Evolutionary conservation across 176 grass and related monocot species (phyloP).

Genomic region (Elaeis guineensis): DNA sequence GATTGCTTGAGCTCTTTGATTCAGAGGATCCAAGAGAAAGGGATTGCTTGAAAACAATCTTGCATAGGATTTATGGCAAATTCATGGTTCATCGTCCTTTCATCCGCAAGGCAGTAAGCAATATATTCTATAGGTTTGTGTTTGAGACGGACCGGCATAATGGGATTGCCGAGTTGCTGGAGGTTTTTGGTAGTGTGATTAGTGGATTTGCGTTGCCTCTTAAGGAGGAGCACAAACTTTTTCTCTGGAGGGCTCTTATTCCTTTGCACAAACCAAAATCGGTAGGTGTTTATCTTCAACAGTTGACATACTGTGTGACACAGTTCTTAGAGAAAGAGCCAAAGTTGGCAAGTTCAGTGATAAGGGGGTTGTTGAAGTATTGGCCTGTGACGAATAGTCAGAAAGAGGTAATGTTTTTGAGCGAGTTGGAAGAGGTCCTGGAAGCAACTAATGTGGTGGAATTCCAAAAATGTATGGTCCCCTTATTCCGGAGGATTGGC

Average conservation of each 20-base stretch:
- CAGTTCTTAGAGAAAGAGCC: conserved; percentile 97
- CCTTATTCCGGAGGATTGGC: conserved; percentile 70
- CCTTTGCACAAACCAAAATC: conserved; percentile 86
- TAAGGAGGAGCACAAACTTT: conserved; percentile 97
- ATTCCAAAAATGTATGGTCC: conserved; percentile 94
- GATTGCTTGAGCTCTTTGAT: conserved; percentile 80
- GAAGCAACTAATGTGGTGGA: conserved; percentile 62
- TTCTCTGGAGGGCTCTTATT: conserved; percentile 67
- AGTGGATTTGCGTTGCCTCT: conserved; percentile 90
- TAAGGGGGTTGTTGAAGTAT: conserved; percentile 73
- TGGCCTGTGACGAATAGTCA: conserved; percentile 94
- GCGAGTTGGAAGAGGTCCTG: conserved; percentile 86
- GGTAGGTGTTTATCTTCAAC: conserved; percentile 85
- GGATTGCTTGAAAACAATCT: conserved; percentile 85
- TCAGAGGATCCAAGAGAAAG: conserved; percentile 93
- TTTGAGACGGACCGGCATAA: conserved; percentile 84
- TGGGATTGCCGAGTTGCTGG: conserved; percentile 87
- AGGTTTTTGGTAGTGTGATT: conserved; percentile 90
- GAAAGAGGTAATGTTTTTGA: conserved; percentile 99
- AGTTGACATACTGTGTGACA: conserved; percentile 80
- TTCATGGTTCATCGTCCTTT: conserved; percentile 99
- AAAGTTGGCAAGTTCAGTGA: conserved; percentile 60
- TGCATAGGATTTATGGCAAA: conserved; percentile 92
- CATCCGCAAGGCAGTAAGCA: conserved; percentile 81
- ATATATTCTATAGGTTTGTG: conserved; percentile 91